Percentiles rank a stretch among this genome's conserved stretches.
Evolutionary conservation across 371 early-diverging fungal species (phyloP).

Genomic region (Haplosporangium sp.): DNA sequence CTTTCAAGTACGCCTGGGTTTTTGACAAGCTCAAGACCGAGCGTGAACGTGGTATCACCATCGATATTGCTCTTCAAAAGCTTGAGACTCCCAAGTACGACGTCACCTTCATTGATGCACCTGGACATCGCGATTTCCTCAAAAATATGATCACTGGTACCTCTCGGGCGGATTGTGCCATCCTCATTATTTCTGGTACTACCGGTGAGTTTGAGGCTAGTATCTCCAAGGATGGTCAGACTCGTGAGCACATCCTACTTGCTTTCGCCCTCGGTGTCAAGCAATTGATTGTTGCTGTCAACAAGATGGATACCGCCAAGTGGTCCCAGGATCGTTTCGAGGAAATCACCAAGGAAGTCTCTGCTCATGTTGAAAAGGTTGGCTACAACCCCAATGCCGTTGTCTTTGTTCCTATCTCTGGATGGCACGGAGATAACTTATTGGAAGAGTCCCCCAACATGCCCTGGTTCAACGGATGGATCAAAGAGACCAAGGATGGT

Average conservation of each 20-base stretch:
- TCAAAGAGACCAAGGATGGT: slow-evolving; percentile 89
- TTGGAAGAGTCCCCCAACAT: slow-evolving; percentile 92
- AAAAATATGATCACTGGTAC: slow-evolving; percentile 99
- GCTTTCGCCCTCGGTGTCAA: slow-evolving; percentile 97
- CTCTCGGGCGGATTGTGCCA: slow-evolving; percentile 97
- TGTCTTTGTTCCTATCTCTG: slow-evolving; percentile 97
- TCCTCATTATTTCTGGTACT: slow-evolving; percentile 96
- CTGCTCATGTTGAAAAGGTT: slow-evolving; percentile 94
- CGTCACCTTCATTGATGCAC: slow-evolving; percentile 98
- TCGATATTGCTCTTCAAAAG: slow-evolving; percentile 97
- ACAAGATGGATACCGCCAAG: slow-evolving; percentile 99
- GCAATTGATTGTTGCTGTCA: slow-evolving; percentile 97
- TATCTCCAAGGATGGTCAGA: slow-evolving; percentile 99
- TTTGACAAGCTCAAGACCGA: slow-evolving; percentile 97
- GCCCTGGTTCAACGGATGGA: slow-evolving; percentile 98
- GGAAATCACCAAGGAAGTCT: slow-evolving; percentile 95
- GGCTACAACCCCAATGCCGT: slow-evolving; percentile 93
- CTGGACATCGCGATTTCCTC: slow-evolving; percentile 99
- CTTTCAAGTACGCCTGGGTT: slow-evolving; percentile 98
- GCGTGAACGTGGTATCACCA: slow-evolving; percentile 98
- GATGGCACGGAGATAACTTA: slow-evolving; percentile 99
- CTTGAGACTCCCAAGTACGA: slow-evolving; percentile 97
- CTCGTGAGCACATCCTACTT: slow-evolving; percentile 99
- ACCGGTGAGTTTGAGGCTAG: slow-evolving; percentile 99
- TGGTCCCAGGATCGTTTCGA: slow-evolving; percentile 95